A percentile compares a stretch with the other conserved stretches of the same genome.
phyloP scores from a whole-genome alignment of 2,329 filamentous ascomycete genomes.

The Akanthomyces muscarius region DNA sequence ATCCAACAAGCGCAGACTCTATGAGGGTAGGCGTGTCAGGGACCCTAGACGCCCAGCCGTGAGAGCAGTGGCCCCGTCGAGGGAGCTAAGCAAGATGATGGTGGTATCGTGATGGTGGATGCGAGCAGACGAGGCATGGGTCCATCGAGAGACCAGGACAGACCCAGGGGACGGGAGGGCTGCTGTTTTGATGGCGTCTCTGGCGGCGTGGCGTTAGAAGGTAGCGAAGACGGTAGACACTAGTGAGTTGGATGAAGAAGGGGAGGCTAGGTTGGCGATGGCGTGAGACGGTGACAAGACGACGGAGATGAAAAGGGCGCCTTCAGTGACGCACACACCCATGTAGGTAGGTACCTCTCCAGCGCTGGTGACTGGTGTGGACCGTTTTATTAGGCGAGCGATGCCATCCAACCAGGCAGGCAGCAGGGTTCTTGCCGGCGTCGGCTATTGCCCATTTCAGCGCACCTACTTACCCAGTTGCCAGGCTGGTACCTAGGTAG shows the following conservation, averaged over 20 bases:
- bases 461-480: neutral
- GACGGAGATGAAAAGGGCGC: neutral
- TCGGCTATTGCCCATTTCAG: neutral
- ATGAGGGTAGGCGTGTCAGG: neutral
- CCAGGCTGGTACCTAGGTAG: too few relatives aligned
- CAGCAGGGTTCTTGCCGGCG: neutral
- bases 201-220: neutral
- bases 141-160: neutral
- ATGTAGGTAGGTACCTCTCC: neutral
- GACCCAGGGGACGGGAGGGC: neutral
- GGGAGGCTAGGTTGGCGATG: neutral
- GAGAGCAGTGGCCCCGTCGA: neutral
- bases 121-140: neutral
- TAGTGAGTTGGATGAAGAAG: neutral
- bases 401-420: neutral
- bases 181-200: neutral
- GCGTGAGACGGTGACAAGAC: neutral
- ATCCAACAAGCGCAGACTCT: constrained; percentile 6
- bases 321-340: neutral
- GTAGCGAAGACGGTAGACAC: neutral
- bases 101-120: neutral
- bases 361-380: neutral
- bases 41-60: neutral
- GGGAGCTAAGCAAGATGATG: neutral
- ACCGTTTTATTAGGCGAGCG: neutral